These are phyloP conservation scores for Auricularia auricula-judae DNA, from an alignment of 768 basidiomycete genomes.

Conservation along the genomic window DNA sequence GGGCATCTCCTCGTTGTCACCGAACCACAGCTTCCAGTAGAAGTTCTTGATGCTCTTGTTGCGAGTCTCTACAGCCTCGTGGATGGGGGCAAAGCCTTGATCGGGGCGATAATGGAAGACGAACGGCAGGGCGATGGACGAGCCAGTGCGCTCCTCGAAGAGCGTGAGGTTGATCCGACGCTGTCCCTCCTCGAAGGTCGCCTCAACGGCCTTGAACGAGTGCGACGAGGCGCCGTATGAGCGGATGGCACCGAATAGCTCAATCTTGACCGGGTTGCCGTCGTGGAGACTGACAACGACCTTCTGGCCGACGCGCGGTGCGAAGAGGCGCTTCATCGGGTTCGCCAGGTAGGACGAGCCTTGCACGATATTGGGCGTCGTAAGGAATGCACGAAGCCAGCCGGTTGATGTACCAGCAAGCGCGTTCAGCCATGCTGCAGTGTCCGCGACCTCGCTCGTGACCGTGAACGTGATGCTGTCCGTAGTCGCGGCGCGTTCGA, in stretches of 20 bases:
- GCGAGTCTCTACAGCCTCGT: slow-evolving; percentile 73
- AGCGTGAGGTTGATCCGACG: slow-evolving; percentile 60
- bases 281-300: slow-evolving; percentile 45
- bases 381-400: slow-evolving; percentile 82
- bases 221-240: slow-evolving; percentile 63
- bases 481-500: slow-evolving; percentile 32
- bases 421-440: slow-evolving; percentile 68
- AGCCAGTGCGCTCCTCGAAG: slow-evolving; percentile 70
- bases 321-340: slow-evolving; percentile 76
- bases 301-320: slow-evolving; percentile 70
- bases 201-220: slow-evolving; percentile 75
- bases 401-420: slow-evolving; percentile 71
- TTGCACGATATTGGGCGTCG: slow-evolving; percentile 76
- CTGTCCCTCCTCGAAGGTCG: slow-evolving; percentile 43
- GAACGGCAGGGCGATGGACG: slow-evolving; percentile 69
- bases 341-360: slow-evolving; percentile 81
- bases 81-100: slow-evolving; percentile 84
- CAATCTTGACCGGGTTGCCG: slow-evolving; percentile 21
- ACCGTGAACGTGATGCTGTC: slow-evolving; percentile 28
- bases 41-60: slow-evolving; percentile 92
- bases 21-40: slow-evolving; percentile 98
- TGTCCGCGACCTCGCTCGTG: slow-evolving; percentile 41
- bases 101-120: slow-evolving; percentile 81
- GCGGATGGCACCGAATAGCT: slow-evolving; percentile 67
- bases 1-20: slow-evolving; percentile 69